Conservation (phyloP, 164 flowering plant genomes). For the Tinospora cordifolia region DNA sequence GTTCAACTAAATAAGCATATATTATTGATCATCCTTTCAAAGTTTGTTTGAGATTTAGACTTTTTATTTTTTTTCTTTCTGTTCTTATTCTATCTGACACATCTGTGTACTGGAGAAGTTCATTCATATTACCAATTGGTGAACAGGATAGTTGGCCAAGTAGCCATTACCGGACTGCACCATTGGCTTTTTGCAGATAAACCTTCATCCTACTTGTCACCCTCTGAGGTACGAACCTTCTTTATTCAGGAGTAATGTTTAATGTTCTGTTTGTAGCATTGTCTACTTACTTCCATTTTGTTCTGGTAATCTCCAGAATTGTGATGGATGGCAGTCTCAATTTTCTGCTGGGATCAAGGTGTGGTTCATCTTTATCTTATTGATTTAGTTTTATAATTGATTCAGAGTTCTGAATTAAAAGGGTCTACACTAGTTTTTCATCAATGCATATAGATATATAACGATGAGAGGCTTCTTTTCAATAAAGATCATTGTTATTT, state of each 20-base stretch:
- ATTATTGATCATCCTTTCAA: background rate
- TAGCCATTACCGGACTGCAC: constrained; percentile 65
- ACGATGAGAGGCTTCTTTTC: background rate
- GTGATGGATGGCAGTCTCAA: constrained; percentile 57
- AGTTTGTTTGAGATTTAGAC: background rate
- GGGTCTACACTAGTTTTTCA: background rate
- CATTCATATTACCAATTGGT: constrained; percentile 8
- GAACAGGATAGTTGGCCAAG: constrained; percentile 67
- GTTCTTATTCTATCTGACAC: background rate
- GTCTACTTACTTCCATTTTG: background rate
- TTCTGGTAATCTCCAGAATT: constrained; percentile 22
- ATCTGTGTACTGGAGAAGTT: background rate
- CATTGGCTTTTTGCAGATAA: constrained; percentile 55
- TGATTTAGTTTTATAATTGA: background rate
- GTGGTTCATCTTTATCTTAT: constrained; percentile 4
- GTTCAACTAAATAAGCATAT: background rate
- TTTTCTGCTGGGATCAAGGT: constrained; percentile 75
- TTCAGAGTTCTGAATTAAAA: background rate
- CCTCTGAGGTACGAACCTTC: constrained; percentile 41
- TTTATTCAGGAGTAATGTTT: background rate
- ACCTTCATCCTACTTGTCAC: constrained; percentile 21
- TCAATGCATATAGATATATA: too few relatives aligned
- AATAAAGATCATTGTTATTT: background rate
- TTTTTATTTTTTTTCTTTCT: background rate
- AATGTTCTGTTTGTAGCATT: background rate